Evolutionary conservation across 495 filamentous ascomycete species (phyloP).

Genomic region (Astrocystis sublimbata): DNA sequence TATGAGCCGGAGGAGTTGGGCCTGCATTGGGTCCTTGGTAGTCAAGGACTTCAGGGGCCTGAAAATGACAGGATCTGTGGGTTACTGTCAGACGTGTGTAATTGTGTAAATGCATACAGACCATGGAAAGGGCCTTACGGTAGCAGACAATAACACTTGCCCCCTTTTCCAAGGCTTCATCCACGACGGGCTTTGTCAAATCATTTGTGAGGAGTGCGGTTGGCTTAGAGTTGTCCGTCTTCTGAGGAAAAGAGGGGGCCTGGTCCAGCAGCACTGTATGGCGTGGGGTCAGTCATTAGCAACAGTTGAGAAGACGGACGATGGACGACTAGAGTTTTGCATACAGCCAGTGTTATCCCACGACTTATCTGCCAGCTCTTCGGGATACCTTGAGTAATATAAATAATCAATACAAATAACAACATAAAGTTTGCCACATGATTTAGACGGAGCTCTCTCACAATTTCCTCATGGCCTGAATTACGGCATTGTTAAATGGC

Average conservation of each 20-base stretch:
- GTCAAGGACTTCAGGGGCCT: slow-evolving; percentile 84
- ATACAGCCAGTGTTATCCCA: slow-evolving; percentile 91
- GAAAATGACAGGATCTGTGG: slow-evolving; percentile 92
- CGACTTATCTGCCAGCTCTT: slow-evolving; percentile 81
- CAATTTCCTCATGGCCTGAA: slow-evolving; percentile 79
- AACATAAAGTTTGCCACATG: not conserved
- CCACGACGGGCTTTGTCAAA: slow-evolving; percentile 82
- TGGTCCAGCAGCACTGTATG: slow-evolving; percentile 31
- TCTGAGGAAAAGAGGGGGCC: slow-evolving; percentile 20
- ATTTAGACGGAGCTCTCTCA: slow-evolving; percentile 46
- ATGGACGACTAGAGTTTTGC: slow-evolving; percentile 24
- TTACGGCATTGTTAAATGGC: slow-evolving; percentile 75
- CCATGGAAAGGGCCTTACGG: slow-evolving; percentile 55
- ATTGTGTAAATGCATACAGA: slow-evolving; percentile 1
- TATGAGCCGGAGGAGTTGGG: slow-evolving; percentile 77
- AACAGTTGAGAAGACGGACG: not conserved
- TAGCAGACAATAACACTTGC: slow-evolving; percentile 85
- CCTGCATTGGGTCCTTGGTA: slow-evolving; percentile 80
- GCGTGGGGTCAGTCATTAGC: not conserved
- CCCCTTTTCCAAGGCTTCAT: slow-evolving; percentile 78
- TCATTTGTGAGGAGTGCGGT: slow-evolving; percentile 85
- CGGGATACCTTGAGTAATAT: slow-evolving; percentile 80
- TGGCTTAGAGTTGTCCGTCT: slow-evolving; percentile 10
- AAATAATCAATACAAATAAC: not conserved
- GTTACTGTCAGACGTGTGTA: slow-evolving; percentile 9